These are phyloP conservation scores for Russula sp. DNA, from an alignment of 768 basidiomycete genomes.

Conservation along the genomic window DNA sequence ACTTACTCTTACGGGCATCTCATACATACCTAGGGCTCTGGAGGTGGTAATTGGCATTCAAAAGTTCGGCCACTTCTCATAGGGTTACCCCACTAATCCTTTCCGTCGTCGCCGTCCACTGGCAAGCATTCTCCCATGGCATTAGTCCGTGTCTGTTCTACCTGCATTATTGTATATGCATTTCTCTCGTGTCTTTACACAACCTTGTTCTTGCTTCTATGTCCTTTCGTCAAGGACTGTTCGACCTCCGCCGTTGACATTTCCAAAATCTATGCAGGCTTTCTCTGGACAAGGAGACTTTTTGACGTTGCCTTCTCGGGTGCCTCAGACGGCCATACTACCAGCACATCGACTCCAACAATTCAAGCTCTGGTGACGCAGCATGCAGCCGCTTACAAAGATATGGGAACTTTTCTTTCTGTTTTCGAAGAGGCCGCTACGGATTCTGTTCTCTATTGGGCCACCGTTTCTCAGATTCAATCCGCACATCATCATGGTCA, in stretches of 20 bases:
- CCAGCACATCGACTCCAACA: background rate
- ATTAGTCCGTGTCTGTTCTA: conserved; percentile 11
- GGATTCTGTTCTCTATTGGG: conserved; percentile 14
- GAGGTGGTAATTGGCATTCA: conserved; percentile 8
- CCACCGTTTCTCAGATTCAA: conserved; percentile 13
- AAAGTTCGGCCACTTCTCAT: background rate
- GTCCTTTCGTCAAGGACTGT: conserved; percentile 28
- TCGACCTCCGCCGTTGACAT: conserved; percentile 23
- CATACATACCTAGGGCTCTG: too few species aligned
- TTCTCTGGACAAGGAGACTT: conserved; percentile 18
- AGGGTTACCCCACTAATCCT: background rate
- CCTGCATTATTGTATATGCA: conserved; percentile 20
- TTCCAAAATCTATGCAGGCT: conserved; percentile 3
- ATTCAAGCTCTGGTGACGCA: conserved; percentile 13
- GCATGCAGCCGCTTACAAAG: conserved; percentile 15
- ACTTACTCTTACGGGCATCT: background rate
- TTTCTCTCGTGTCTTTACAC: conserved; percentile 29
- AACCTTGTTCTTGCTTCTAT: conserved; percentile 26
- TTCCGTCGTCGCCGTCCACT: too few species aligned
- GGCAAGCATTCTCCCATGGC: background rate
- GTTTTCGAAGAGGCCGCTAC: conserved; percentile 9
- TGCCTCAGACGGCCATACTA: background rate
- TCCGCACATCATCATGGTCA: background rate
- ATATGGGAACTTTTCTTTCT: conserved; percentile 19
- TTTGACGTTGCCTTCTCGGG: conserved; percentile 1